A percentile compares a stretch with the other conserved stretches of the same genome.
These are phyloP conservation scores for Citrus inodora DNA, from an alignment of 345 rosid species.

Conservation along the genomic window DNA sequence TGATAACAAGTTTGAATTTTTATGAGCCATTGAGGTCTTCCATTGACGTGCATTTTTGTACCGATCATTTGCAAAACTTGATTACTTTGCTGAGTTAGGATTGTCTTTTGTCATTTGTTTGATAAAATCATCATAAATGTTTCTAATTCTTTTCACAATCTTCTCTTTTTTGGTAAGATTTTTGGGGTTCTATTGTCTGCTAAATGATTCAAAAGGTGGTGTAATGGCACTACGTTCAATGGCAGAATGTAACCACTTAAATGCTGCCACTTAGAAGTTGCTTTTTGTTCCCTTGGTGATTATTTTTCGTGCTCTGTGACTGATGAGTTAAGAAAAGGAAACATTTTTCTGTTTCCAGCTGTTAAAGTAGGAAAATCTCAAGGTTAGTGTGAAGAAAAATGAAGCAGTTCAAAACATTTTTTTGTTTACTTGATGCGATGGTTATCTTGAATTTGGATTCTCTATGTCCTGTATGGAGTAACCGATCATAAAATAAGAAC, in stretches of 20 bases:
- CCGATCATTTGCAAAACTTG: not conserved
- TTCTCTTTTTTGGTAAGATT: not conserved
- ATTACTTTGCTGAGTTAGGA: not conserved
- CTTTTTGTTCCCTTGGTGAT: not conserved
- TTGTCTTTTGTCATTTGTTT: not conserved
- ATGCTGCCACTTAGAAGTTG: not conserved
- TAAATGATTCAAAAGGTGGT: not conserved
- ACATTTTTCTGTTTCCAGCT: not conserved
- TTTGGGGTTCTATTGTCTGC: not conserved
- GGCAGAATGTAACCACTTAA: slow-evolving; percentile 6
- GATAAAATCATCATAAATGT: not conserved
- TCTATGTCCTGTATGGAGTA: not conserved
- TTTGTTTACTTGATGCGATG: slow-evolving; percentile 14
- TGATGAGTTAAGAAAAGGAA: not conserved
- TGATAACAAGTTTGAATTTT: not conserved
- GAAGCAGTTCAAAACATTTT: not conserved
- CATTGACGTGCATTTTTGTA: not conserved
- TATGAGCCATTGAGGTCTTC: not conserved
- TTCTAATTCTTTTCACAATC: not conserved
- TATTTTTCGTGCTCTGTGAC: not conserved
- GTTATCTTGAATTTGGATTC: not conserved
- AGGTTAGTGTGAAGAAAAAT: not conserved
- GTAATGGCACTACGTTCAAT: not conserved
- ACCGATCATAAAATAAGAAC: not conserved
- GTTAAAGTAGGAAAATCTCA: not conserved